Evolutionary conservation across 2,329 filamentous ascomycete species (phyloP), one percentile per base, ranked within the genome.

Genomic region (Hypoxylon sp.): DNA sequence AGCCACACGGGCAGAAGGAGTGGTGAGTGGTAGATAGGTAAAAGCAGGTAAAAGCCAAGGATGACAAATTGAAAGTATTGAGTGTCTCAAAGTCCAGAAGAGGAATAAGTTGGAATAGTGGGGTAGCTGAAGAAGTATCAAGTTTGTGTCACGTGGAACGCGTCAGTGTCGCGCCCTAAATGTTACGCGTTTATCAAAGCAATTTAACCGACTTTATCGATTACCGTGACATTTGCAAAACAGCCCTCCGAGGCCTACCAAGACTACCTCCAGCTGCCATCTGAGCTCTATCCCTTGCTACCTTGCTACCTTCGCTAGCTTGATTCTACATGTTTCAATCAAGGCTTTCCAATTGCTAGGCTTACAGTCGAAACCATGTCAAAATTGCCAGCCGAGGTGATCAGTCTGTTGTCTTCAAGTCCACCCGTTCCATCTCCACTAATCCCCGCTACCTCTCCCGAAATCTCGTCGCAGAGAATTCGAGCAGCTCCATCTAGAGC

Each of bases 351-450:
- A 44, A 52, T 59, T 59, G 51, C 58, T 48, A 39, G 15, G 11
- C 13, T 35, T 21, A 15, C 21, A 48, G 21, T 52, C 53, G 3
- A 60, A 46, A 37, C 39, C 48, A 65, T 58, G 65, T 57, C 32
- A 67, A 71, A 52, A 81, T 81, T 81, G 79, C 70, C 78, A 7
- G 56, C 73, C 27, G 79, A 81, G 67, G 72, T 82, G 8, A 81
- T 82, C 59, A 75, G 70, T 65, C 62, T 81, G 17, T 65, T 81
- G 13, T 80, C 79, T 27, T 76, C 75, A 0, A 80, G 79, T 61
- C 77, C 78, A 10, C 60, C 70, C 24, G 29, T 50, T 55, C 67
- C 65, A 19, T 65, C 72, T 5, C 56, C 50, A 5, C 64, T 48
- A 47, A 57, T 64, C 39, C 13, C 31, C 29, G 32, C 52, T 29